Evolutionary conservation across 1,284 basidiomycete species (phyloP), one percentile per base, ranked within the genome.

Genomic region (Pseudozyma sp.): DNA sequence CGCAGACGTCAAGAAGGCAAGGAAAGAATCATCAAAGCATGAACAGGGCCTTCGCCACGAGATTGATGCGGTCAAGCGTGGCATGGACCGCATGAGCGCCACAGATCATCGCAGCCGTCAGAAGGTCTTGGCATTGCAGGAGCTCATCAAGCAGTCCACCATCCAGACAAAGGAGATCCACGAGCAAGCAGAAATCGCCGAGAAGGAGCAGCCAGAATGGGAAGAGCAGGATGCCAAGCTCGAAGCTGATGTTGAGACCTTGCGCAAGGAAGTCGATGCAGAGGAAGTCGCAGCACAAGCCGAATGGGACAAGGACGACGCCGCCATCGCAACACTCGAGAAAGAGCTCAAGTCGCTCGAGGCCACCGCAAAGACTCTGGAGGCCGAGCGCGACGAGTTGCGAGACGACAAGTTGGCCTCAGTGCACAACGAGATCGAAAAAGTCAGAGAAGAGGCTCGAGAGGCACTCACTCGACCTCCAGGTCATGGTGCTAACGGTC

Each of bases 71-170:
- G 58, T 80, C 67, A 79, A 76, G 52, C 60, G 74, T 8, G 64
- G 61, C 16, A 70, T 79, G 57, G 78, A 80, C 16, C 63, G 78
- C 14, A 71, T 78, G 72, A 76, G 65, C 44, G 70, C 66, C 1
- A 66, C 70, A 10, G 80, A 81, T 47, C 76, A 80, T 43, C 68
- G 80, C 43, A 75, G 64, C 49, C 76, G 76, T 25, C 80, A 80
- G 49, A 81, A 80, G 48, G 77, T 81, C 2, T 44, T 80, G 36
- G 78, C 80, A 1, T 51, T 81, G 55, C 78, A 80, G 59, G 80
- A 81, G 58, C 68, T 73, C 44, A 80, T 81, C 55, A 70, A 77
- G 58, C 80, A 81, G 64, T 70, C 79, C 43, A 77, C 70, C 45
- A 56, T 67, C 16, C 71, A 74, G 21, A 68, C 68, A 21, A 65